Evolutionary conservation across 208 protist species (phyloP).

Genomic region (Leptomonas seymouri): DNA sequence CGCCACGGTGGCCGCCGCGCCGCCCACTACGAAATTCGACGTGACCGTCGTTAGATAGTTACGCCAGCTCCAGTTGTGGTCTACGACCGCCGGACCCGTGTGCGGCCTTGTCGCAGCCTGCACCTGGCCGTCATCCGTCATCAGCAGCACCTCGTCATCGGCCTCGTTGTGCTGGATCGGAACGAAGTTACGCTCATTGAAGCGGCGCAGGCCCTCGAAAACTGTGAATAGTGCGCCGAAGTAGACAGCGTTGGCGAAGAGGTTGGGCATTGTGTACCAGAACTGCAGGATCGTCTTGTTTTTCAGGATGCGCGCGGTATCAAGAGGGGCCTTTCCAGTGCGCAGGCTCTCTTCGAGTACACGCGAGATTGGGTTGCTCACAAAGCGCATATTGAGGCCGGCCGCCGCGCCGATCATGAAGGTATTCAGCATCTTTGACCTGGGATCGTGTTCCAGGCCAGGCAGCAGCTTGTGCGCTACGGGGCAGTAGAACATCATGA

Average conservation of each 20-base stretch:
- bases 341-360: slow-evolving; percentile 82
- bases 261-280: slow-evolving; percentile 83
- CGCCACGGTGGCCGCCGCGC: slow-evolving; percentile 77
- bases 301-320: slow-evolving; percentile 58
- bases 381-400: slow-evolving; percentile 84
- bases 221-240: slow-evolving; percentile 86
- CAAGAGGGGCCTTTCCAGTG: slow-evolving; percentile 58
- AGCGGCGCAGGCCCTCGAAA: slow-evolving; percentile 90
- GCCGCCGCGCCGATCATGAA: slow-evolving; percentile 79
- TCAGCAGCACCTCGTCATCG: slow-evolving; percentile 12
- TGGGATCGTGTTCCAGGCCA: slow-evolving; percentile 62
- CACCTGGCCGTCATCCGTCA: slow-evolving; percentile 15
- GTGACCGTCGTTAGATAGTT: slow-evolving; percentile 67
- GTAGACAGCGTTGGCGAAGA: slow-evolving; percentile 88
- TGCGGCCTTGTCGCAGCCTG: slow-evolving; percentile 13
- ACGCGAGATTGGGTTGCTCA: slow-evolving; percentile 87
- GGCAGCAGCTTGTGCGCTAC: slow-evolving; percentile 68
- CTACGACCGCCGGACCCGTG: slow-evolving; percentile 16
- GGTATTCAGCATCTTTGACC: slow-evolving; percentile 77
- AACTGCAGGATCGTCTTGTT: slow-evolving; percentile 90
- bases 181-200: slow-evolving; percentile 75
- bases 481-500: slow-evolving; percentile 90
- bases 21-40: slow-evolving; percentile 75
- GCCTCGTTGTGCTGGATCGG: slow-evolving; percentile 33
- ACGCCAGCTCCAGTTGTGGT: slow-evolving; percentile 52